Evolutionary conservation across 495 filamentous ascomycete species (phyloP), one percentile per base, ranked within the genome.

Genomic region (Aspergillus baeticus): DNA sequence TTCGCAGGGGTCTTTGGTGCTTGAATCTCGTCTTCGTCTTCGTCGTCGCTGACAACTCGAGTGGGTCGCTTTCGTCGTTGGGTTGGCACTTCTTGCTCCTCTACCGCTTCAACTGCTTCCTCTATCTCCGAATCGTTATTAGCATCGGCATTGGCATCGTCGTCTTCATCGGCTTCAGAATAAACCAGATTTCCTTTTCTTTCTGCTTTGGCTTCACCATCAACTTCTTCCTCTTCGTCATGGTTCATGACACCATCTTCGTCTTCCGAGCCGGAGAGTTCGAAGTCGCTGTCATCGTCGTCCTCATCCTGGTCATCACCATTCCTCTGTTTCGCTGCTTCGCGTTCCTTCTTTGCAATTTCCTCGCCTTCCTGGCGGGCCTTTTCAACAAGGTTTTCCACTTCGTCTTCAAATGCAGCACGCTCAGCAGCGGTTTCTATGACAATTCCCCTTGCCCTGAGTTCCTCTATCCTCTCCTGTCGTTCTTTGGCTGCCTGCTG

Each of bases 351-450:
- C 63, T 86, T 82, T 63, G 86, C 86, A 47, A 99, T 87, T 44
- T 87, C 85, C 44, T 90, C 82, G 13, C 84, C 91, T 65, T 97
- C 90, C 58, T 82, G 77, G 37, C 92, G 79, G 18, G 92, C 94
- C 59, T 86, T 90, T 23, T 92, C 87, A 31, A 98, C 77, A 35
- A 97, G 77, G 60, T 96, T 85, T 58, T 98, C 95, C 18, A 96
- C 82, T 55, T 92, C 84, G 22, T 87, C 84, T 65, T 87, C 83
- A 66, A 93, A 87, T 11, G 84, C 84, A 59, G 88, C 86, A 54
- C 89, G 80, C 61, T 99, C 92, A 68, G 96, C 94, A 5, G 85
- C 82, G 1, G 90, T 96, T 60, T 89, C 87, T n/a, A 97, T 76
- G 38, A 88, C 74, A 14, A 98, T 78, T 29, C 94, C 94, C 66